A percentile compares a stretch with the other conserved stretches of the same genome.
These are phyloP conservation scores for Trichoderma lentiforme DNA, from an alignment of 2,329 filamentous ascomycete genomes.

Conservation along the genomic window DNA sequence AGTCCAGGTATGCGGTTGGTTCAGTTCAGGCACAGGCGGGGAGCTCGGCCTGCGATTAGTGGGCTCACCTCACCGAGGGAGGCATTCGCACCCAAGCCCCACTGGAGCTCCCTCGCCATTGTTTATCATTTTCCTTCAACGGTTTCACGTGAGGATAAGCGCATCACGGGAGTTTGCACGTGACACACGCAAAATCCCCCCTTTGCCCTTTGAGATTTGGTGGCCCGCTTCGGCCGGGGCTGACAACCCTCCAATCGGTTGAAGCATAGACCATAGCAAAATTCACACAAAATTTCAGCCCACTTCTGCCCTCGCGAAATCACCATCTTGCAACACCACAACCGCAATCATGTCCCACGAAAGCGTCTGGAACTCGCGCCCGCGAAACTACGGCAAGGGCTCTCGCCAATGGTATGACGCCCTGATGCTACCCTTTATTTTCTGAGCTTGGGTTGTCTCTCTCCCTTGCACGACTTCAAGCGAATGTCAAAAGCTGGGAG, in stretches of 20 bases:
- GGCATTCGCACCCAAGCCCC: background rate
- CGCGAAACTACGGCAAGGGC: slow-evolving; percentile 96
- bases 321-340: slow-evolving; percentile 28
- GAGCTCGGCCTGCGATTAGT: slow-evolving; percentile 3
- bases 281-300: slow-evolving; percentile 42
- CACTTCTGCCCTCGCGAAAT: slow-evolving; percentile 34
- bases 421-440: slow-evolving; percentile 2
- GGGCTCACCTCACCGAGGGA: slow-evolving; percentile 11
- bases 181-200: slow-evolving; percentile 20
- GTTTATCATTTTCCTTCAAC: background rate
- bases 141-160: slow-evolving; percentile 14
- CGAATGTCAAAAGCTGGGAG: background rate
- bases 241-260: slow-evolving; percentile 38
- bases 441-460: background rate
- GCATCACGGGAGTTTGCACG: slow-evolving; percentile 16
- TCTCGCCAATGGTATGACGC: slow-evolving; percentile 81
- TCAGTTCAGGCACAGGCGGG: slow-evolving; percentile 10
- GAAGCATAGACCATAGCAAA: slow-evolving; percentile 30
- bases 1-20: background rate
- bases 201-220: background rate
- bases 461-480: background rate
- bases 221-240: slow-evolving; percentile 32
- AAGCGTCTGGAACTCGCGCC: slow-evolving; percentile 98
- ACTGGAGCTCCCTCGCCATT: background rate
- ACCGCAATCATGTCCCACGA: slow-evolving; percentile 68